Evolutionary conservation across 345 rosid genomes (phyloP).

Genomic region (Anacardium occidentale): DNA sequence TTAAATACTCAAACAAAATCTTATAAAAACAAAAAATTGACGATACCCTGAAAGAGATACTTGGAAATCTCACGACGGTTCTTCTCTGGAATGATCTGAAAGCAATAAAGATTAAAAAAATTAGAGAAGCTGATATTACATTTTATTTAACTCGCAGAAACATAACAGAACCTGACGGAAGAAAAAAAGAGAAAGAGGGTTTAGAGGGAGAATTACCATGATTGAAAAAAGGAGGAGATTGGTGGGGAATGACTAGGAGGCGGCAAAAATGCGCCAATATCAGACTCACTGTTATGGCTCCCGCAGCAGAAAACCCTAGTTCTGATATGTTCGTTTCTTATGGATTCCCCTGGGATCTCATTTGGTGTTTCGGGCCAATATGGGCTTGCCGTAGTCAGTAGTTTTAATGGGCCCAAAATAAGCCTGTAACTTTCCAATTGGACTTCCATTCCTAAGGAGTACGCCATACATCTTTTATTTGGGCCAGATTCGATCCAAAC

Average conservation of each 20-base stretch:
- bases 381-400: neutral
- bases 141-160: neutral
- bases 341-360: neutral
- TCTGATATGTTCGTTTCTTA: neutral
- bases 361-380: neutral
- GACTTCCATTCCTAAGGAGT: too few relatives aligned
- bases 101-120: neutral
- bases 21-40: neutral
- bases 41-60: constrained; percentile 79
- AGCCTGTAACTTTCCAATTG: too few relatives aligned
- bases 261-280: constrained; percentile 5
- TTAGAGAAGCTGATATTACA: neutral
- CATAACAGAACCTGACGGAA: neutral
- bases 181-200: too few relatives aligned
- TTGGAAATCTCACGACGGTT: constrained; percentile 92
- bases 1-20: neutral
- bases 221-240: constrained; percentile 2
- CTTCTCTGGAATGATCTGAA: constrained; percentile 82
- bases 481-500: too few relatives aligned
- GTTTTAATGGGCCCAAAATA: too few relatives aligned
- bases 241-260: neutral
- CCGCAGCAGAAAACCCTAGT: constrained; percentile 9
- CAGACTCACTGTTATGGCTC: constrained; percentile 1
- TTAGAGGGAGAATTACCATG: constrained; percentile 30
- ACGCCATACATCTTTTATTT: too few relatives aligned